A percentile compares a stretch with the other conserved stretches of the same genome.
Evolutionary conservation across 257 asterid genomes (phyloP).

Genomic region (Dorcoceras hygrometricum): DNA sequence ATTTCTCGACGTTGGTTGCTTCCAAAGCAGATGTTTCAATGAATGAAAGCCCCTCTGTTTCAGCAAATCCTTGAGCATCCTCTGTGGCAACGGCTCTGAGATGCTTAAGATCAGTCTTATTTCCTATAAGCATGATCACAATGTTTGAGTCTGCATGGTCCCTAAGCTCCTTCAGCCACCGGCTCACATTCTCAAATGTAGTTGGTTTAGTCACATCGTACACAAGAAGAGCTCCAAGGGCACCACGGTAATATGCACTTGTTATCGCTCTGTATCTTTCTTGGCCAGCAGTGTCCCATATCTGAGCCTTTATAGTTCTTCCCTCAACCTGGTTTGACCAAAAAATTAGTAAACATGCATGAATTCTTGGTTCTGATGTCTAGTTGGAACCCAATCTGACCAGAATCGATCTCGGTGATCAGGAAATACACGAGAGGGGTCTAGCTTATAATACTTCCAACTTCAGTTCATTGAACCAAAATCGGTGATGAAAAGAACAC

Average conservation of each 20-base stretch:
- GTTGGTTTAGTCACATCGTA: constrained; percentile 91
- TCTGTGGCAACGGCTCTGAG: constrained; percentile 87
- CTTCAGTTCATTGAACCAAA: constrained; percentile 4
- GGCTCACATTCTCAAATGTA: constrained; percentile 77
- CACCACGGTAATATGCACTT: constrained; percentile 96
- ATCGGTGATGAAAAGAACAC: neutral
- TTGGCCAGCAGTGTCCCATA: constrained; percentile 99
- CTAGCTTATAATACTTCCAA: neutral
- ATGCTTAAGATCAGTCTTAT: constrained; percentile 86
- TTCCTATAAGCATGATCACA: constrained; percentile 86
- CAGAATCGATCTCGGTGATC: constrained; percentile 1
- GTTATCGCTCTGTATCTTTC: constrained; percentile 97
- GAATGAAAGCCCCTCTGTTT: constrained; percentile 82
- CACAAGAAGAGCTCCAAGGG: constrained; percentile 91
- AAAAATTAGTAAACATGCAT: constrained; percentile 6
- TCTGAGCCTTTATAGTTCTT: constrained; percentile 88
- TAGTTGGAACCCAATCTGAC: neutral
- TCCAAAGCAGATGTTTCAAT: constrained; percentile 90
- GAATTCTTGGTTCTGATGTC: neutral
- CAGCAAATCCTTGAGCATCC: constrained; percentile 90
- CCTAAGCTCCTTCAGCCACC: constrained; percentile 96
- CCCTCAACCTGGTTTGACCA: constrained; percentile 64
- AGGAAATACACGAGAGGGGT: constrained; percentile 5
- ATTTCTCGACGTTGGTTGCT: constrained; percentile 81
- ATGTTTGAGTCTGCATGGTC: constrained; percentile 93